Evolutionary conservation across 2,329 filamentous ascomycete genomes (phyloP).

Genomic region (Venturia oleaginea): DNA sequence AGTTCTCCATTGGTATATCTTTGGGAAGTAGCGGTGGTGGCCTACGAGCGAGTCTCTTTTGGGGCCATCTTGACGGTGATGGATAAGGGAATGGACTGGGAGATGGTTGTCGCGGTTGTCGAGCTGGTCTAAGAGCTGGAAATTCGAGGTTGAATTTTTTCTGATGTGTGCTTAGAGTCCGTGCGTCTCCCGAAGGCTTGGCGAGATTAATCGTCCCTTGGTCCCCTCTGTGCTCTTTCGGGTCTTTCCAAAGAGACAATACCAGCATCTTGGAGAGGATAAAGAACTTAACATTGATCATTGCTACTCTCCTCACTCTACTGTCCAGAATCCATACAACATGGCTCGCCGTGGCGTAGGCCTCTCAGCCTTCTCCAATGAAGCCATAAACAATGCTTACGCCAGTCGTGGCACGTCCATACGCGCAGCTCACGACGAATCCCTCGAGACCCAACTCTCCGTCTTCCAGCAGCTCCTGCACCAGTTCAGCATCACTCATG

Average conservation of each 20-base stretch:
- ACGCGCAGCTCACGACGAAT: slow-evolving; percentile 73
- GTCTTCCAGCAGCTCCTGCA: slow-evolving; percentile 94
- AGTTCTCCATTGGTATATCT: slow-evolving; percentile 36
- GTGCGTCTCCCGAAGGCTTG: too few species aligned
- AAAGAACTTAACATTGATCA: neutral
- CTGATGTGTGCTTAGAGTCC: neutral
- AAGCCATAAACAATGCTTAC: slow-evolving; percentile 79
- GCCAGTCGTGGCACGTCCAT: slow-evolving; percentile 81
- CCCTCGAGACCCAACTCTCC: slow-evolving; percentile 83
- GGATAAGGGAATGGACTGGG: neutral
- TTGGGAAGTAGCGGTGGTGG: neutral
- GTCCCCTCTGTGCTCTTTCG: too few species aligned
- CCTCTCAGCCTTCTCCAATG: slow-evolving; percentile 77
- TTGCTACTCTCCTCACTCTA: neutral
- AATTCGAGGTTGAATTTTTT: neutral
- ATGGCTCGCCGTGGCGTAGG: slow-evolving; percentile 64
- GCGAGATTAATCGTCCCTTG: too few species aligned
- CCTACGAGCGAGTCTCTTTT: slow-evolving; percentile 11
- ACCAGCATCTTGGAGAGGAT: neutral
- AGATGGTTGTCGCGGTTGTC: slow-evolving; percentile 1
- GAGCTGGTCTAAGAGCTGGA: neutral
- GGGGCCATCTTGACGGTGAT: slow-evolving; percentile 10
- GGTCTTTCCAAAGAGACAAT: too few species aligned
- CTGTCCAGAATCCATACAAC: slow-evolving; percentile 18
- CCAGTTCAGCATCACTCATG: slow-evolving; percentile 90